Evolutionary conservation across 305 asterid species (phyloP), one percentile per base, ranked within the genome.

Genomic region (Stenogyne calaminthoides): DNA sequence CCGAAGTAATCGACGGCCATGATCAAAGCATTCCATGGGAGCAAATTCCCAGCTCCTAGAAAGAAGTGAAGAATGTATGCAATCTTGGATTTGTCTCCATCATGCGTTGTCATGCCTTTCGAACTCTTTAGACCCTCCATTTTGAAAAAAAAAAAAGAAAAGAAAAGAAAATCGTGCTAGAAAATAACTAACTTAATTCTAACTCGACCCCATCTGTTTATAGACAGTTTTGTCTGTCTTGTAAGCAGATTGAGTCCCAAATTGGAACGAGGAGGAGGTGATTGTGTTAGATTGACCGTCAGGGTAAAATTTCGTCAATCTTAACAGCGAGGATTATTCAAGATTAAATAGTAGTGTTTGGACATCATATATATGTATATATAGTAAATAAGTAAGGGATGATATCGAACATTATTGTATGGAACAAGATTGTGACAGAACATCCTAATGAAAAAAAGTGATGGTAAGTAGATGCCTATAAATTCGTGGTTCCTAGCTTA

Each of bases 21-120:
- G 75, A 91, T 89, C 5, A 89, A 59, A 18, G 95, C 90, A 51
- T 91, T 91, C 97, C 97, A 91, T 2, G 96, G 96, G n/a, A 91
- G 83, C 80, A 91, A 77, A 72, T 83, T 89, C 18, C 97, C 97
- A 1, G 96, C 93, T n/a, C 97, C 96, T 1, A 91, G 95, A 20
- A 91, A 67, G 84, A 91, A 89, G 72, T 89, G 93, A 70, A 92
- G 79, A 25, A 85, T 77, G 39, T 92, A 92, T 37, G 91, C 90
- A n/a, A 85, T 39, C 70, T 82, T 89, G 78, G 51, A 80, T 3
- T 82, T 70, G 77, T 89, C 96, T 49, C 22, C 56, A 7, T 36
- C 82, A 9, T 80, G 77, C 42, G 22, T 14, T 56, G 20, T 40
- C 57, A 12, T 73, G 16, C 27, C 51, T 47, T 46, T 75, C 57